A percentile compares a stretch with the other conserved stretches of the same genome.
Conservation (phyloP, 164 flowering plant species). For the Dillenia suffruticosa region DNA sequence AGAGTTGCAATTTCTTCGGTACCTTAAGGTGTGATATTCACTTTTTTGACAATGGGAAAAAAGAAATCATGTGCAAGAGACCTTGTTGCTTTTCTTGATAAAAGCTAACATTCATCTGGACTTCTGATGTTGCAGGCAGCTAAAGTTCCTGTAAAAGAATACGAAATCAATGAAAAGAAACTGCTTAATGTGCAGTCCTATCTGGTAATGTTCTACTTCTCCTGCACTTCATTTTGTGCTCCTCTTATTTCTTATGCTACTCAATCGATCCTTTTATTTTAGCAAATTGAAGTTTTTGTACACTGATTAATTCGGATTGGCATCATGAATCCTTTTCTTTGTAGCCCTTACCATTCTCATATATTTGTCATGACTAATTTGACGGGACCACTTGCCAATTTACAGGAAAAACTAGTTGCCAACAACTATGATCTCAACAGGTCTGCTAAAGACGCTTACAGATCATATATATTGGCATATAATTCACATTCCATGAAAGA, state of each 20-base stretch:
- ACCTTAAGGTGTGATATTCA: slow-evolving; percentile 62
- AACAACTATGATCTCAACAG: slow-evolving; percentile 66
- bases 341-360: slow-evolving; percentile 24
- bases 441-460: slow-evolving; percentile 92
- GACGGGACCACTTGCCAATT: not conserved
- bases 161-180: slow-evolving; percentile 67
- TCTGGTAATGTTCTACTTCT: slow-evolving; percentile 41
- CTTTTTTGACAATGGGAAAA: not conserved
- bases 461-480: slow-evolving; percentile 78
- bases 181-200: slow-evolving; percentile 75
- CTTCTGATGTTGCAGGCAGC: slow-evolving; percentile 45
- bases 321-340: slow-evolving; percentile 20
- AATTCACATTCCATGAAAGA: slow-evolving; percentile 94
- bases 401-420: slow-evolving; percentile 76
- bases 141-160: slow-evolving; percentile 81
- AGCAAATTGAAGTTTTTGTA: no score
- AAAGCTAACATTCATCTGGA: not conserved
- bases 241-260: not conserved
- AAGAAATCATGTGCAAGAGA: not conserved
- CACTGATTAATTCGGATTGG: no score
- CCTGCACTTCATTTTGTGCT: not conserved
- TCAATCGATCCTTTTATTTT: no score
- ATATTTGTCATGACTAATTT: not conserved
- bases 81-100: not conserved
- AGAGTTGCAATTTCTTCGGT: slow-evolving; percentile 75